phyloP scores from a whole-genome alignment of 208 protist species.

The Acanthamoeba castellanii region DNA sequence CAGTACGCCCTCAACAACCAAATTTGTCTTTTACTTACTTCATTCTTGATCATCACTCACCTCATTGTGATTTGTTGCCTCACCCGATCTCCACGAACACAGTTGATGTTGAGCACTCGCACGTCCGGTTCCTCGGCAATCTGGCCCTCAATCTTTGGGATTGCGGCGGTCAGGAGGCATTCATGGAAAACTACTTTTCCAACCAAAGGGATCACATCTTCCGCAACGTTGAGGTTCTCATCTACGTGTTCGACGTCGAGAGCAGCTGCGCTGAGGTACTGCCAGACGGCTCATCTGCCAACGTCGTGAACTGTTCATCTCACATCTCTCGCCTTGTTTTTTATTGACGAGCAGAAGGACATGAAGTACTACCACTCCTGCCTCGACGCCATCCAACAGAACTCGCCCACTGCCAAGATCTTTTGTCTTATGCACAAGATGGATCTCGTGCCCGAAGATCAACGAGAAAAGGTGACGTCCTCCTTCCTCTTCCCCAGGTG shows the following conservation, averaged over 20 bases:
- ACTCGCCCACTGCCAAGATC: slow-evolving; percentile 97
- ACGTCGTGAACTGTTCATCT: not conserved
- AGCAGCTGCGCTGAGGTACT: slow-evolving; percentile 83
- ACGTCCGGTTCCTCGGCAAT: slow-evolving; percentile 98
- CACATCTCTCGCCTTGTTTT: not conserved
- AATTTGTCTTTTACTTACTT: not conserved
- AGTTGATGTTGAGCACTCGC: slow-evolving; percentile 98
- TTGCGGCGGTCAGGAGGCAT: slow-evolving; percentile 98
- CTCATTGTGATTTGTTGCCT: not conserved
- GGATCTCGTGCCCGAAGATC: slow-evolving; percentile 94
- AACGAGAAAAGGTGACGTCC: slow-evolving; percentile 69
- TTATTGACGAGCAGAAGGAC: slow-evolving; percentile 91
- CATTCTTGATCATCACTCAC: not conserved
- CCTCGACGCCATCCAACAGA: slow-evolving; percentile 96
- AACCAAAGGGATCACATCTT: slow-evolving; percentile 99
- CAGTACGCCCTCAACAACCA: slow-evolving; percentile 74
- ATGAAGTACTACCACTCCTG: slow-evolving; percentile 97
- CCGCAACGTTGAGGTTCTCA: slow-evolving; percentile 97
- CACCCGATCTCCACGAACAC: not conserved
- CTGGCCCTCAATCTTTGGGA: slow-evolving; percentile 99
- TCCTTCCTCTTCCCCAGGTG: not conserved
- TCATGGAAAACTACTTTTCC: slow-evolving; percentile 98
- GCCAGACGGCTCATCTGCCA: not conserved
- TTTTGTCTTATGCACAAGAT: slow-evolving; percentile 99
- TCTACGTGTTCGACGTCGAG: slow-evolving; percentile 99